These are phyloP conservation scores for Mycena kentingensis DNA, from an alignment of 768 basidiomycete species.

Conservation along the genomic window DNA sequence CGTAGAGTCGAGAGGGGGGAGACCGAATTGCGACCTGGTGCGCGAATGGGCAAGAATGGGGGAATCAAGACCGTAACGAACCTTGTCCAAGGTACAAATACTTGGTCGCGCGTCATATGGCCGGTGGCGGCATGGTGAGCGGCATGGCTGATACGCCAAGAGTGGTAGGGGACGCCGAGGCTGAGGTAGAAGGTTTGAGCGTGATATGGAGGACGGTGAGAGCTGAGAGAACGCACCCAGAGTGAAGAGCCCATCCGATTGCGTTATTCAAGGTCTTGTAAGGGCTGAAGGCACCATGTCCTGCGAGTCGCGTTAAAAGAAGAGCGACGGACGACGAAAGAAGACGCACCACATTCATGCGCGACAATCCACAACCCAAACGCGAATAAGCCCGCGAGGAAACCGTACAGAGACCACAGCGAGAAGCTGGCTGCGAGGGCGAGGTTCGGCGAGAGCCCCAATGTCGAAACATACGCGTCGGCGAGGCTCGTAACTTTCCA, in stretches of 20 bases:
- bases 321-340: not conserved
- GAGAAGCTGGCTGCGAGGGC: slow-evolving; percentile 63
- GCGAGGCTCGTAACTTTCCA: slow-evolving; percentile 70
- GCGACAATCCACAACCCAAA: slow-evolving; percentile 76
- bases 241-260: slow-evolving; percentile 92
- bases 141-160: slow-evolving; percentile 92
- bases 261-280: slow-evolving; percentile 89
- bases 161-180: slow-evolving; percentile 94
- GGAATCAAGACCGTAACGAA: too few relatives aligned
- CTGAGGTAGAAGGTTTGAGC: slow-evolving; percentile 37
- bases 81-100: slow-evolving; percentile 91
- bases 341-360: slow-evolving; percentile 20
- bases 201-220: slow-evolving; percentile 24
- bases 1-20: slow-evolving; percentile 64
- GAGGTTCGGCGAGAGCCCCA: slow-evolving; percentile 58
- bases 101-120: slow-evolving; percentile 94
- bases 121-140: slow-evolving; percentile 94
- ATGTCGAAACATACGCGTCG: slow-evolving; percentile 62
- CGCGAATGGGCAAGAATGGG: too few relatives aligned
- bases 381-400: slow-evolving; percentile 79
- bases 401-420: slow-evolving; percentile 80
- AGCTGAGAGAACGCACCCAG: slow-evolving; percentile 55
- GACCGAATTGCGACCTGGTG: slow-evolving; percentile 67
- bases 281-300: slow-evolving; percentile 88
- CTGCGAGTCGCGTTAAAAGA: slow-evolving; percentile 92